These are phyloP conservation scores for Tetrapisispora namnaoensis DNA, from an alignment of 805 yeast species.

Conservation along the genomic window DNA sequence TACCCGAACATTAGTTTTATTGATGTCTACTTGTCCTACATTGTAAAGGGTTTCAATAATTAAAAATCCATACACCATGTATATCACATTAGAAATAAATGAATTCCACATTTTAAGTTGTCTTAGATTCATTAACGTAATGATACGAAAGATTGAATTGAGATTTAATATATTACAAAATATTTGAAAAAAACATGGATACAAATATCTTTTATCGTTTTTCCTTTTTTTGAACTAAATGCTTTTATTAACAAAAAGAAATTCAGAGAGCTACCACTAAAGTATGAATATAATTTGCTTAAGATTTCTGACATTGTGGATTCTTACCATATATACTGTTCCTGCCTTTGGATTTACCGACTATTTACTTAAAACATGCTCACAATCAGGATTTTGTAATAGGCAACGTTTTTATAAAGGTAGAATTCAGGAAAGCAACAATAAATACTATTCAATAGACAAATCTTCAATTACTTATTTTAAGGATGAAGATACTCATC, in stretches of 20 bases:
- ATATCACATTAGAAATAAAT: too few relatives aligned
- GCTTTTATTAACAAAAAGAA: not conserved
- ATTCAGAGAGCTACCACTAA: not conserved
- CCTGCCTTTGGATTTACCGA: conserved; percentile 41
- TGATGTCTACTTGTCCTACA: too few relatives aligned
- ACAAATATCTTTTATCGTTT: too few relatives aligned
- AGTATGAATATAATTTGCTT: not conserved
- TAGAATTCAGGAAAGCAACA: conserved; percentile 27
- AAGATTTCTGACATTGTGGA: not conserved
- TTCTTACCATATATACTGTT: not conserved
- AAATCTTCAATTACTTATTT: conserved; percentile 25
- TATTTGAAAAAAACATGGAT: too few relatives aligned
- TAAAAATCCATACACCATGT: too few relatives aligned
- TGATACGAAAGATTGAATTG: too few relatives aligned
- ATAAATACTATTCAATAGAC: conserved; percentile 36
- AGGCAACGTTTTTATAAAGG: conserved; percentile 65
- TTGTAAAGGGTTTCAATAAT: too few relatives aligned
- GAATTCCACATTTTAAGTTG: too few relatives aligned
- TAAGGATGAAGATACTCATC: conserved; percentile 4
- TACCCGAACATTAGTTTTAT: too few relatives aligned
- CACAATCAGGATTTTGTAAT: conserved; percentile 71
- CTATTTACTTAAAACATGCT: conserved; percentile 67
- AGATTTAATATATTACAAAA: too few relatives aligned
- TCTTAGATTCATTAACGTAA: too few relatives aligned
- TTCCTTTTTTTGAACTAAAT: too few relatives aligned